Evolutionary conservation across 2,329 filamentous ascomycete species (phyloP).

Genomic region (Alternaria ventricosa): DNA sequence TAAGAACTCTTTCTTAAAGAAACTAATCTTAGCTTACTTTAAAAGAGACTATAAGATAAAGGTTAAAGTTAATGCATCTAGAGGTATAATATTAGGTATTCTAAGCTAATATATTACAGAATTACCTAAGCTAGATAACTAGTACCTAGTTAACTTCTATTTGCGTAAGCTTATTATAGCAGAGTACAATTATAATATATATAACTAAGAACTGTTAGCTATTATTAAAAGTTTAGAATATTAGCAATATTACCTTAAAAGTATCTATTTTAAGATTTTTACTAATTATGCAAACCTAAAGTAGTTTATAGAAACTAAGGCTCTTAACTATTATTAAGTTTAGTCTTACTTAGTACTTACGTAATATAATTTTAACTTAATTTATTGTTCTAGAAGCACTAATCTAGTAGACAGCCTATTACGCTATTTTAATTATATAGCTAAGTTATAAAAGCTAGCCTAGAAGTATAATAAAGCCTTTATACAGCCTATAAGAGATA

Average conservation of each 20-base stretch:
- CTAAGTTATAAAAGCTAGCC: neutral
- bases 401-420: neutral
- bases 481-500: neutral
- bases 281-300: neutral
- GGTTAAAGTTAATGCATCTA: neutral
- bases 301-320: neutral
- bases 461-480: neutral
- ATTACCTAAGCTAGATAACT: neutral
- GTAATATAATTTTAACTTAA: neutral
- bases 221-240: neutral
- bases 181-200: neutral
- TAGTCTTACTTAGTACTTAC: neutral
- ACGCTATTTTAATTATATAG: neutral
- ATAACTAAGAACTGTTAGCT: neutral
- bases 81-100: neutral
- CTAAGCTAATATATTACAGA: neutral
- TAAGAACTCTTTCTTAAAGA: neutral
- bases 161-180: neutral
- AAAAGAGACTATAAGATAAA: neutral
- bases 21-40: neutral
- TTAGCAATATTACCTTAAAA: neutral
- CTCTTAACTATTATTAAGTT: neutral
- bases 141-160: neutral
- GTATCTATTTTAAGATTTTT: neutral
- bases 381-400: neutral